Evolutionary conservation across 2,329 filamentous ascomycete species (phyloP), one percentile per base, ranked within the genome.

Genomic region (Mycogone perniciosa): DNA sequence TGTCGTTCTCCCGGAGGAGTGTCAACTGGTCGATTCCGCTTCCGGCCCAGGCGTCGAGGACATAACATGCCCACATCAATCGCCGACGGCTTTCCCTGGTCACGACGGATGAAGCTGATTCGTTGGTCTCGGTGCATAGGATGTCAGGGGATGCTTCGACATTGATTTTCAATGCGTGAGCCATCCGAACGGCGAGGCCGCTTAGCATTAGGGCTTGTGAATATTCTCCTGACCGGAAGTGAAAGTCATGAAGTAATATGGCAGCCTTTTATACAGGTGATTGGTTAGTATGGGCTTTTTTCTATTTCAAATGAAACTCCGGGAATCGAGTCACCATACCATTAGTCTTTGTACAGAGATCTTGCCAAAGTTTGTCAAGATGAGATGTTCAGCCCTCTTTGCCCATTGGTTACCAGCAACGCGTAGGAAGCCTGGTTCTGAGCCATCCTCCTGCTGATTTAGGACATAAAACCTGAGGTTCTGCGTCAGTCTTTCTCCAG

Each of bases 21-120:
- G 68, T 70, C 11, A 71, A 54, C 50, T 70, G 68, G 47, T 71
- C 68, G 34, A 66, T 63, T 41, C 68, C 68, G 44, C 64, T 69
- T 26, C 68, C 67, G 2, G 68, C 67, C 67, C 68, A 71, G 3
- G 68, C 67, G 52, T 71, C 69, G 13, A 71, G 60, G 10, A 70
- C 67, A 44, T 71, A 71, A 53, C 68, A 71, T 7, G 69, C 68
- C 69, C 69, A 71, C 69, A 71, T 71, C 7, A 71, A 63, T 9
- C 69, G 64, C 9, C 69, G 59, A 1, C 68, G 66, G 26, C 67
- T 67, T 52, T 71, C 69, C 20, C 68, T 62, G 40, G 68, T 62
- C 5, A 69, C 67, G 0, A 69, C 65, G 0, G 68, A 69, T 0
- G 67, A 67, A 1, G 62, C 58, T 2, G 54, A 56, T 2, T 60